phyloP scores from a whole-genome alignment of 108 stramenopile species.

The Mayamaea pseudoterrestris region DNA sequence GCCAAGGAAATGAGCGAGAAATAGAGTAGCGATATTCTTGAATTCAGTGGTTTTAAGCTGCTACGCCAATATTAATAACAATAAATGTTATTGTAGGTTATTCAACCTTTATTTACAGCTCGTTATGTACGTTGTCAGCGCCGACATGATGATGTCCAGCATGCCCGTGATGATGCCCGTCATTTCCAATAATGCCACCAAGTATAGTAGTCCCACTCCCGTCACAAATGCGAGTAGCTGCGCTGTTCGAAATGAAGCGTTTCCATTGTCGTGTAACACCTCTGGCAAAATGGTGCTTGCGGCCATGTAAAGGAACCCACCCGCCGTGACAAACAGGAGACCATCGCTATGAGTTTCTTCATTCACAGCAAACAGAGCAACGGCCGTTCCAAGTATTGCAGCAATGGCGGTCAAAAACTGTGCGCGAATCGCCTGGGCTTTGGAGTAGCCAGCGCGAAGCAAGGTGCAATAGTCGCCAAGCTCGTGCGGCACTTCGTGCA shows the following conservation, averaged over 20 bases:
- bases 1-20: conserved; percentile 49
- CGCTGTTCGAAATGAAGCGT: conserved; percentile 27
- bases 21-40: no score
- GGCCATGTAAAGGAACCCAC: conserved; percentile 84
- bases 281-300: conserved; percentile 66
- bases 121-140: no score
- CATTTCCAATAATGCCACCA: conserved; percentile 46
- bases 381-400: conserved; percentile 64
- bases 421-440: conserved; percentile 59
- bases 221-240: conserved; percentile 40
- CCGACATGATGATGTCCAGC: not conserved
- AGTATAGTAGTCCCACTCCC: conserved; percentile 70
- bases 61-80: no score
- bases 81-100: no score
- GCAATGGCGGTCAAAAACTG: conserved; percentile 81
- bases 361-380: conserved; percentile 12
- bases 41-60: no score
- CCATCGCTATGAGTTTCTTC: conserved; percentile 11
- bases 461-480: conserved; percentile 80
- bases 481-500: conserved; percentile 90
- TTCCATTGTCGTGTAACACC: conserved; percentile 33
- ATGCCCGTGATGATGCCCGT: conserved; percentile 20
- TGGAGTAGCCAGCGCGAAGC: conserved; percentile 54
- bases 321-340: conserved; percentile 60
- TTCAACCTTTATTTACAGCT: no score